phyloP scores from a whole-genome alignment of 768 basidiomycete species.

The Lactifluus hygrophoroides region DNA sequence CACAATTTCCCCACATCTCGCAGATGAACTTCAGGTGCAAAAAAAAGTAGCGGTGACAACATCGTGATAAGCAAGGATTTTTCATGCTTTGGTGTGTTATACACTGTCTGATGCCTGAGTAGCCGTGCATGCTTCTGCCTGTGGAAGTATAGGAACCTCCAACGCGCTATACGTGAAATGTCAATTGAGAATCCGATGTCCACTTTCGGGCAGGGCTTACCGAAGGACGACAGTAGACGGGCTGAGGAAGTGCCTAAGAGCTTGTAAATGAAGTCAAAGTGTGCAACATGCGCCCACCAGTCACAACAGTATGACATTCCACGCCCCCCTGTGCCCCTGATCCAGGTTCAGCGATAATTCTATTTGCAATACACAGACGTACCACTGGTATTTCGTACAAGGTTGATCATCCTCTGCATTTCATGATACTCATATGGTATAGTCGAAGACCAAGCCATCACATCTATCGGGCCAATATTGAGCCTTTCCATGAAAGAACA shows the following conservation, averaged over 20 bases:
- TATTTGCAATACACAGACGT: background rate
- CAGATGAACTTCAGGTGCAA: constrained; percentile 9
- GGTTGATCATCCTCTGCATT: constrained; percentile 4
- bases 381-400: constrained; percentile 7
- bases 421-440: constrained; percentile 6
- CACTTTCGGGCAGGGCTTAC: background rate
- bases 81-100: background rate
- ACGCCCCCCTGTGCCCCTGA: background rate
- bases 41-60: constrained; percentile 9
- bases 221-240: constrained; percentile 7
- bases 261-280: too few relatives aligned
- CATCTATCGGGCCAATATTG: background rate
- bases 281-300: background rate
- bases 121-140: constrained; percentile 9
- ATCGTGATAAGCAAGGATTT: constrained; percentile 8
- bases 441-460: constrained; percentile 9
- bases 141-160: constrained; percentile 15
- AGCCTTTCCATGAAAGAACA: background rate
- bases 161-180: background rate
- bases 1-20: constrained; percentile 6
- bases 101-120: background rate
- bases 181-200: background rate
- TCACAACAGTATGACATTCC: background rate
- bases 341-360: background rate
- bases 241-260: background rate